Evolutionary conservation across 2,329 filamentous ascomycete genomes (phyloP).

Genomic region (Ophiognomonia clavigignenti-juglandacearum): DNA sequence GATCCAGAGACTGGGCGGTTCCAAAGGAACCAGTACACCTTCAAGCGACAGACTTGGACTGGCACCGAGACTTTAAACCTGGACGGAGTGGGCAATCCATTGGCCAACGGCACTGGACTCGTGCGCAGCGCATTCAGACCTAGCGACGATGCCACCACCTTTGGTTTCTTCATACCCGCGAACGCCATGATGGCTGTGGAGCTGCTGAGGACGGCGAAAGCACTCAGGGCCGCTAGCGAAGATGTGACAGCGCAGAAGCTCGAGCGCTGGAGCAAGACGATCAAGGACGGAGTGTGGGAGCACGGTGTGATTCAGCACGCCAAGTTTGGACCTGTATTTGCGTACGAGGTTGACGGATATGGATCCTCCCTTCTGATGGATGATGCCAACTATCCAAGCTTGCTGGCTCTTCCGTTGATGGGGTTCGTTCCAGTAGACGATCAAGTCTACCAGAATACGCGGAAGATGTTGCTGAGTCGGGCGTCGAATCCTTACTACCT

Average conservation of each 20-base stretch:
- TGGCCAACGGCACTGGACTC: slow-evolving; percentile 78
- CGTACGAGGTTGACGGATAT: slow-evolving; percentile 84
- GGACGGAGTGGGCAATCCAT: slow-evolving; percentile 80
- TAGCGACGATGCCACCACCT: slow-evolving; percentile 88
- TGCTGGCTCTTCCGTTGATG: slow-evolving; percentile 73
- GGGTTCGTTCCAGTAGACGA: slow-evolving; percentile 66
- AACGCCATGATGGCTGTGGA: slow-evolving; percentile 97
- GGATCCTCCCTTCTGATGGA: slow-evolving; percentile 82
- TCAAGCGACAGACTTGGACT: slow-evolving; percentile 71
- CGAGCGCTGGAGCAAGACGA: slow-evolving; percentile 53
- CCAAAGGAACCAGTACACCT: slow-evolving; percentile 75
- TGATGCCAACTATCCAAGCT: slow-evolving; percentile 79
- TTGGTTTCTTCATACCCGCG: slow-evolving; percentile 91
- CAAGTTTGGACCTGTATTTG: slow-evolving; percentile 74
- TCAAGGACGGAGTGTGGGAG: slow-evolving; percentile 75
- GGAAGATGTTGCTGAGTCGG: slow-evolving; percentile 69
- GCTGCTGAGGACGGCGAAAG: slow-evolving; percentile 65
- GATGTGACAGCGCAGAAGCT: slow-evolving; percentile 48
- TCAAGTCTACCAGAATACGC: slow-evolving; percentile 78
- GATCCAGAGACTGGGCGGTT: slow-evolving; percentile 60
- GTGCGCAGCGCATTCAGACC: slow-evolving; percentile 90
- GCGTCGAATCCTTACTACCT: slow-evolving; percentile 86
- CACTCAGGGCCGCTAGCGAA: slow-evolving; percentile 61
- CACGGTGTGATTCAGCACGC: slow-evolving; percentile 76
- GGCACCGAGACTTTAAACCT: slow-evolving; percentile 90